These are phyloP conservation scores for Teunomyces cretensis DNA, from an alignment of 805 yeast genomes.

Conservation along the genomic window DNA sequence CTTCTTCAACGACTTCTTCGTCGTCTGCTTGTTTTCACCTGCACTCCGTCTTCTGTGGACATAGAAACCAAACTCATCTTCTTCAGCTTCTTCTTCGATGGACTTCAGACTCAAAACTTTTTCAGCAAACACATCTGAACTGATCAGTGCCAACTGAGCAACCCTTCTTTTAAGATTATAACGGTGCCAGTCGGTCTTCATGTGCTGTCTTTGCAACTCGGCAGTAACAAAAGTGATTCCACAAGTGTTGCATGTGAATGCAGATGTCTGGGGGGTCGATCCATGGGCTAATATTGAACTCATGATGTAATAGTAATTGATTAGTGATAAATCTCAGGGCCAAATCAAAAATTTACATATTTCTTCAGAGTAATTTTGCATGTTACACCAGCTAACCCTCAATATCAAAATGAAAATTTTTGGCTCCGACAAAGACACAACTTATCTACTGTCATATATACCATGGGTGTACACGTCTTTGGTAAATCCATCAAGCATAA, in stretches of 20 bases:
- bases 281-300: constrained; percentile 21
- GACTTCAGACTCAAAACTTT: constrained; percentile 45
- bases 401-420: constrained; percentile 5
- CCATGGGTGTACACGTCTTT: constrained; percentile 45
- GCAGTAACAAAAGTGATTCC: constrained; percentile 75
- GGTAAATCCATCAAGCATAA: constrained; percentile 46
- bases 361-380: neutral
- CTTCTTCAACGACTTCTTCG: constrained; percentile 35
- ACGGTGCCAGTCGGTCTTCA: constrained; percentile 98
- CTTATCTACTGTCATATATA: neutral
- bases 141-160: constrained; percentile 53
- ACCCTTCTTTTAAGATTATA: constrained; percentile 93
- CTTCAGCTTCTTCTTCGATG: constrained; percentile 20
- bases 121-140: constrained; percentile 56
- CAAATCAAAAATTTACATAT: neutral
- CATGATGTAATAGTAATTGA: constrained; percentile 2
- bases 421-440: neutral
- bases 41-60: constrained; percentile 28
- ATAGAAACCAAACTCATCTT: constrained; percentile 57
- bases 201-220: constrained; percentile 86
- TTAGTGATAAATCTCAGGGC: neutral
- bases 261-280: constrained; percentile 24
- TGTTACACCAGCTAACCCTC: neutral
- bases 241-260: constrained; percentile 83
- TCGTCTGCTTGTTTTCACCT: constrained; percentile 26